A percentile compares a stretch with the other conserved stretches of the same genome.
phyloP scores from a whole-genome alignment of 75 land plant species.

The Cupressus sempervirens region DNA sequence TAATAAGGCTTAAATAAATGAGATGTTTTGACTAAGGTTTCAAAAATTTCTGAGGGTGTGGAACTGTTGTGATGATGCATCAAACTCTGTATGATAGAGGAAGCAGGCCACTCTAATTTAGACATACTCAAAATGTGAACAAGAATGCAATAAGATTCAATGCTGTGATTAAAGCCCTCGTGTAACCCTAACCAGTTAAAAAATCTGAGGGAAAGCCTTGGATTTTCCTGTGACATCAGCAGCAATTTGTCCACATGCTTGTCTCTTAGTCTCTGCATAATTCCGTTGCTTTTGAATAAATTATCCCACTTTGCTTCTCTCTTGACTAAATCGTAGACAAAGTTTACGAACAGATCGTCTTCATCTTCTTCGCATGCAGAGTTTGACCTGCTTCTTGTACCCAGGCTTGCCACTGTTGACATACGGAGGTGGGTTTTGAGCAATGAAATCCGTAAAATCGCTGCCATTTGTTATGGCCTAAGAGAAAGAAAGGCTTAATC shows the following conservation, averaged over 20 bases:
- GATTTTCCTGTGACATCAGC: constrained; percentile 2
- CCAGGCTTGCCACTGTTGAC: neutral
- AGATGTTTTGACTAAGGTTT: constrained; percentile 1
- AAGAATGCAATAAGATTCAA: constrained; percentile 4
- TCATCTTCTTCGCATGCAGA: neutral
- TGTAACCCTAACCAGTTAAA: constrained; percentile 13
- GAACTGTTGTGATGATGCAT: neutral
- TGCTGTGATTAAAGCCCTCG: constrained; percentile 1
- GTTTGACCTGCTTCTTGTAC: neutral
- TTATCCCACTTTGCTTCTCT: neutral
- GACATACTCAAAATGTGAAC: neutral
- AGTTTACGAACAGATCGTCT: neutral
- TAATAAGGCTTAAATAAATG: neutral
- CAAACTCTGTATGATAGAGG: constrained; percentile 10
- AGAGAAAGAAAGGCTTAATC: neutral
- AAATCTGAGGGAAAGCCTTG: constrained; percentile 12
- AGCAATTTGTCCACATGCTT: constrained; percentile 6
- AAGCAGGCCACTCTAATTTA: neutral
- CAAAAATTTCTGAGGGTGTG: neutral
- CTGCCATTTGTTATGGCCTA: neutral
- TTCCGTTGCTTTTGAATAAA: neutral
- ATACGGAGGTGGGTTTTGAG: neutral
- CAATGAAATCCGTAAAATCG: neutral
- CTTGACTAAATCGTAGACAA: neutral
- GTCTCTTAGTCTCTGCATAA: neutral